Conservation (phyloP, 129 eudicot species). For the Sambucus nigra region DNA sequence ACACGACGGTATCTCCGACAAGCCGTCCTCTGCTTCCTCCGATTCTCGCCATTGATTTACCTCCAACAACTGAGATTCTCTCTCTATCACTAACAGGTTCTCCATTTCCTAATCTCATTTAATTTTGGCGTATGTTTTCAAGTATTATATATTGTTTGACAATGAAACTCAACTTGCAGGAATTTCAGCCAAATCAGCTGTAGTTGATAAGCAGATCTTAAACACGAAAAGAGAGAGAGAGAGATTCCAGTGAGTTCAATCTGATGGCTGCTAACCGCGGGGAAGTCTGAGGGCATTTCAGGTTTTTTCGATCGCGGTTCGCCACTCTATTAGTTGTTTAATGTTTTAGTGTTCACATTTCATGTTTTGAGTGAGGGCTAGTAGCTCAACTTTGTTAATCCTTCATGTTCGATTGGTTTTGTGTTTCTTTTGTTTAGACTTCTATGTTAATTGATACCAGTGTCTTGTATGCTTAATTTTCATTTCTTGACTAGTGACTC, state of each 20-base stretch:
- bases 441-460: no score
- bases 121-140: no score
- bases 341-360: constrained; percentile 14
- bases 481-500: no score
- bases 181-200: constrained; percentile 2
- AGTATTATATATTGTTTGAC: neutral
- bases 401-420: constrained; percentile 14
- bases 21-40: constrained; percentile 96
- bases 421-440: constrained; percentile 18
- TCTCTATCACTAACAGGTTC: constrained; percentile 35
- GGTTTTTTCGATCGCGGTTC: constrained; percentile 33
- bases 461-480: neutral
- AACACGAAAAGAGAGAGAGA: constrained; percentile 2
- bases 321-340: constrained; percentile 12
- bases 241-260: constrained; percentile 24
- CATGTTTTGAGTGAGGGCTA: constrained; percentile 30
- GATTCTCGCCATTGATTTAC: constrained; percentile 71
- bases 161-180: constrained; percentile 19
- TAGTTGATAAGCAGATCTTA: constrained; percentile 2
- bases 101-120: neutral
- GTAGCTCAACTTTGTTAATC: constrained; percentile 28
- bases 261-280: constrained; percentile 30
- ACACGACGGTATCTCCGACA: constrained; percentile 74
- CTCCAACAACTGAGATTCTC: constrained; percentile 11
- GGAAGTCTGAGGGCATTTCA: constrained; percentile 50